Evolutionary conservation across 768 basidiomycete genomes (phyloP).

Genomic region (Pleurotus tuoliensis): DNA sequence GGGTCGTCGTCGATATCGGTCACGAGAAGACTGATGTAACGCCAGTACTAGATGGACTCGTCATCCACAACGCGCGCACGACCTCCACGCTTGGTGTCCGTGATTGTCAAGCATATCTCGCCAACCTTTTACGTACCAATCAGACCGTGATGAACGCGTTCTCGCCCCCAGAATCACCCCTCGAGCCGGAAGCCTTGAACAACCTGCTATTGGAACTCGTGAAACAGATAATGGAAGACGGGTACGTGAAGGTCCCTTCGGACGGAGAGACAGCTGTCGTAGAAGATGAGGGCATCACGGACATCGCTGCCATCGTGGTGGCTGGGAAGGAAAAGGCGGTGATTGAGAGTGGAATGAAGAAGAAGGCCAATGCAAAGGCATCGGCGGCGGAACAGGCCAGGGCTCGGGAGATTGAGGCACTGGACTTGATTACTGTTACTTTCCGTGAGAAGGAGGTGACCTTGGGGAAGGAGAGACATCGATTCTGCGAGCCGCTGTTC

Average conservation of each 20-base stretch:
- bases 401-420: slow-evolving; percentile 76
- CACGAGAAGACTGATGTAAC: slow-evolving; percentile 72
- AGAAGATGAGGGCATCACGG: slow-evolving; percentile 84
- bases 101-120: slow-evolving; percentile 75
- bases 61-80: slow-evolving; percentile 49
- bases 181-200: slow-evolving; percentile 44
- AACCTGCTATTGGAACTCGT: slow-evolving; percentile 60
- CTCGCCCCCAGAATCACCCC: slow-evolving; percentile 47
- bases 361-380: slow-evolving; percentile 65
- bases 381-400: slow-evolving; percentile 79
- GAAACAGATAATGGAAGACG: slow-evolving; percentile 57
- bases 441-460: slow-evolving; percentile 71
- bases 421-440: slow-evolving; percentile 75
- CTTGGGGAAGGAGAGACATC: slow-evolving; percentile 83
- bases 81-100: slow-evolving; percentile 62
- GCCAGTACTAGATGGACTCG: slow-evolving; percentile 71
- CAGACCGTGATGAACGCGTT: slow-evolving; percentile 56
- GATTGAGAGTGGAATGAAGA: slow-evolving; percentile 82
- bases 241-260: slow-evolving; percentile 68
- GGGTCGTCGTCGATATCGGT: slow-evolving; percentile 81
- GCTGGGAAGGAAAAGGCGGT: slow-evolving; percentile 90
- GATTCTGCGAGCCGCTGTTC: slow-evolving; percentile 89
- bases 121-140: slow-evolving; percentile 67
- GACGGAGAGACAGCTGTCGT: slow-evolving; percentile 62
- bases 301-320: slow-evolving; percentile 86